These are phyloP conservation scores for Triangularia verruculosa DNA, from an alignment of 2,329 filamentous ascomycete species.

Conservation along the genomic window DNA sequence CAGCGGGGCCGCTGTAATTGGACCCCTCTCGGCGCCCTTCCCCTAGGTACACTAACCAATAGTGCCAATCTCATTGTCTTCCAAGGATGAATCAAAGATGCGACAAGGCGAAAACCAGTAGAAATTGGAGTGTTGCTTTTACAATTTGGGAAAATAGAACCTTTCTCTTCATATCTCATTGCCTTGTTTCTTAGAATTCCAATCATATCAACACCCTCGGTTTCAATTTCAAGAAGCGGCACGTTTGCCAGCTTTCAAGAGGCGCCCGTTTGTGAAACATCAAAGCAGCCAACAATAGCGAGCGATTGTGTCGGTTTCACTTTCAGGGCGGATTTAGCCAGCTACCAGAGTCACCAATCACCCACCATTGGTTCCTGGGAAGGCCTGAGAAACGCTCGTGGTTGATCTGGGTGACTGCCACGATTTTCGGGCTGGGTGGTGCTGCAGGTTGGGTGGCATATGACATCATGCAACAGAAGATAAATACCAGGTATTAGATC, in stretches of 20 bases:
- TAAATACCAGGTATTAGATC: slow-evolving; percentile 2
- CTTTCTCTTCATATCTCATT: neutral
- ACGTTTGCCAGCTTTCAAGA: neutral
- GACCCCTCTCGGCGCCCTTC: neutral
- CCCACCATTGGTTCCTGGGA: slow-evolving; percentile 10
- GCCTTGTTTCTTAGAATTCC: neutral
- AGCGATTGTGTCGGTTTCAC: neutral
- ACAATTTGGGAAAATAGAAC: neutral
- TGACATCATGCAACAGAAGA: slow-evolving; percentile 20
- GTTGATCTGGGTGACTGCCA: slow-evolving; percentile 7
- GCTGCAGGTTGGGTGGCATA: slow-evolving; percentile 10
- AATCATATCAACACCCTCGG: neutral
- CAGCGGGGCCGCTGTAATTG: neutral
- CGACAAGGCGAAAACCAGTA: neutral
- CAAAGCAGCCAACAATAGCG: slow-evolving; percentile 1
- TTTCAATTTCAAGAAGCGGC: neutral
- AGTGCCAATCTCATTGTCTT: slow-evolving; percentile 8
- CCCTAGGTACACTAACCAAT: neutral
- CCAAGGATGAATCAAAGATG: slow-evolving; percentile 14
- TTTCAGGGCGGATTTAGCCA: neutral
- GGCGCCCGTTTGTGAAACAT: neutral
- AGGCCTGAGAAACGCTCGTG: neutral
- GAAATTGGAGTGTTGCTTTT: neutral
- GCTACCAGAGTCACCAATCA: neutral
- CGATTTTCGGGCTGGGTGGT: slow-evolving; percentile 12